These are phyloP conservation scores for Galerina marginata DNA, from an alignment of 768 basidiomycete species.

Conservation along the genomic window DNA sequence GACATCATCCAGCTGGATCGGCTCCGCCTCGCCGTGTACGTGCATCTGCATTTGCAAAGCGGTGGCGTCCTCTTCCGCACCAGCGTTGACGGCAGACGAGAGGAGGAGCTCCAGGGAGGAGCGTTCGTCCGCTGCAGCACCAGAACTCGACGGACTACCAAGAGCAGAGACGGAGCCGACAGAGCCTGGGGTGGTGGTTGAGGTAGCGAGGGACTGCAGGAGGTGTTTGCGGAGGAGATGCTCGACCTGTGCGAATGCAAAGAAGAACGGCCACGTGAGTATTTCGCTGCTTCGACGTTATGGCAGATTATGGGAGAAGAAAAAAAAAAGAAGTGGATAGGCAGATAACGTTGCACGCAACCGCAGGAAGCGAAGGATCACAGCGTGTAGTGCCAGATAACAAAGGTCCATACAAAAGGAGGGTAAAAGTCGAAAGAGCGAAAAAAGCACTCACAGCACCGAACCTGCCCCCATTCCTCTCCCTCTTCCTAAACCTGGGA, in stretches of 20 bases:
- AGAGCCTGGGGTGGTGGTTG: constrained; percentile 14
- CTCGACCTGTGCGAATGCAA: constrained; percentile 38
- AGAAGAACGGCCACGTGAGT: constrained; percentile 20
- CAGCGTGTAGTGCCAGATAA: not conserved
- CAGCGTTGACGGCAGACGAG: constrained; percentile 13
- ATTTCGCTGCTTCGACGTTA: constrained; percentile 4
- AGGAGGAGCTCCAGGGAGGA: constrained; percentile 22
- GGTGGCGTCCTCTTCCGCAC: constrained; percentile 4
- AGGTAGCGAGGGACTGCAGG: constrained; percentile 26
- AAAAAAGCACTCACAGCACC: constrained; percentile 34
- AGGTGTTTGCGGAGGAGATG: constrained; percentile 38
- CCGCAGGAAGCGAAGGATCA: not conserved
- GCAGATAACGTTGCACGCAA: not conserved
- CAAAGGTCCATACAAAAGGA: not conserved
- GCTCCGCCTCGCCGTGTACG: constrained; percentile 49
- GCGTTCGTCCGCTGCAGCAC: constrained; percentile 11
- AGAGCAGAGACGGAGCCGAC: constrained; percentile 24
- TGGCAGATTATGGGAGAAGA: not conserved
- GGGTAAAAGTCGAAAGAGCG: constrained; percentile 1
- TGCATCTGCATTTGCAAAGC: constrained; percentile 8
- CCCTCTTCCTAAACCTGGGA: constrained; percentile 43
- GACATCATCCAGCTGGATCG: constrained; percentile 76
- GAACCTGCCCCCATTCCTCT: constrained; percentile 24
- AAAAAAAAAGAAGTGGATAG: constrained; percentile 5
- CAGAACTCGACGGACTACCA: constrained; percentile 13